phyloP scores from a whole-genome alignment of 1,139 yeast species.

The Groenewaldozyma sp. region DNA sequence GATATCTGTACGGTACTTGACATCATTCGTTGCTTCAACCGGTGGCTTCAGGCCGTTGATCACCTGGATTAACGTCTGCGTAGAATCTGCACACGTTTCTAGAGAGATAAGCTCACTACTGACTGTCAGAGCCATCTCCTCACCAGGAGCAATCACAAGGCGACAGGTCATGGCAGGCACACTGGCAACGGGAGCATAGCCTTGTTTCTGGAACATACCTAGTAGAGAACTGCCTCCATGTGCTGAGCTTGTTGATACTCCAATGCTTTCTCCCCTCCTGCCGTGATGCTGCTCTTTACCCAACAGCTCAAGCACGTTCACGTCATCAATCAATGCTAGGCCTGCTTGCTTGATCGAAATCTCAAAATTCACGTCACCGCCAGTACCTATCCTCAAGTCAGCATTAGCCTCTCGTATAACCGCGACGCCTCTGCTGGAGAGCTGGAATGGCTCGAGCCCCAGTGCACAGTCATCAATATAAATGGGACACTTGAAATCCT shows the following conservation, averaged over 20 bases:
- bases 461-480: slow-evolving; percentile 21
- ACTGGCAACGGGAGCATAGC: slow-evolving; percentile 18
- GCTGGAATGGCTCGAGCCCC: slow-evolving; percentile 29
- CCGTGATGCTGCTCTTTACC: slow-evolving; percentile 2
- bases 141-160: slow-evolving; percentile 2
- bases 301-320: slow-evolving; percentile 8
- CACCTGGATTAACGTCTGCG: slow-evolving; percentile 58
- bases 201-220: slow-evolving; percentile 16
- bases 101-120: slow-evolving; percentile 16
- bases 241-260: neutral
- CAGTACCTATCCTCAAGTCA: slow-evolving; percentile 37
- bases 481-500: slow-evolving; percentile 17
- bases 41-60: slow-evolving; percentile 67
- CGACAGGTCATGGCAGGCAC: slow-evolving; percentile 11
- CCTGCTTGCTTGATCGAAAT: slow-evolving; percentile 20
- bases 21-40: slow-evolving; percentile 42
- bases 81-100: slow-evolving; percentile 75
- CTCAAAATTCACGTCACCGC: slow-evolving; percentile 13
- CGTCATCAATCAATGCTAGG: slow-evolving; percentile 25
- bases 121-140: slow-evolving; percentile 8
- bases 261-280: neutral
- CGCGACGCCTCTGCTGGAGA: slow-evolving; percentile 44
- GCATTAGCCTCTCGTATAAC: slow-evolving; percentile 44
- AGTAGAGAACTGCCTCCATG: neutral
- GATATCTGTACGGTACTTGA: slow-evolving; percentile 28